Evolutionary conservation across 139 green algal genomes (phyloP).

Genomic region (Tetradesmus obliquus): DNA sequence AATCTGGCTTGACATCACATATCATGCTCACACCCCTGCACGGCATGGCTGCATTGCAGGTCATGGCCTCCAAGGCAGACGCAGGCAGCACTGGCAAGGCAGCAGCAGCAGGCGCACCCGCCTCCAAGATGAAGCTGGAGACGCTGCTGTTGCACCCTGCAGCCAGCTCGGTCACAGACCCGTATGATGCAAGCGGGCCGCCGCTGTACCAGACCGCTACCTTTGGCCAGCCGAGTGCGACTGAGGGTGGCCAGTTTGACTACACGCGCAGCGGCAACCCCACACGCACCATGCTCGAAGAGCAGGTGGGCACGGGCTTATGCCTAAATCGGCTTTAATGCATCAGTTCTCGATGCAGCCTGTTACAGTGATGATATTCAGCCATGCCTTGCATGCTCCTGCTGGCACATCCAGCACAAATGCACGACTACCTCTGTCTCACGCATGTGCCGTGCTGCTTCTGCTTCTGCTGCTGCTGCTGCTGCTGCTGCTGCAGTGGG

Average conservation of each 20-base stretch:
- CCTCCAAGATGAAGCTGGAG: constrained; percentile 13
- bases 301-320: constrained; percentile 18
- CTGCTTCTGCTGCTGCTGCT: neutral
- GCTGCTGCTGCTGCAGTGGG: constrained; percentile 71
- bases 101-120: neutral
- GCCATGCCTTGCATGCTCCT: neutral
- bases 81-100: neutral
- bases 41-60: neutral
- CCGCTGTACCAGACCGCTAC: constrained; percentile 98
- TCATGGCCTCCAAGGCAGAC: constrained; percentile 46
- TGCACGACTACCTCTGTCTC: neutral
- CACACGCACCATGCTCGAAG: constrained; percentile 84
- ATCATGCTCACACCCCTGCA: no score
- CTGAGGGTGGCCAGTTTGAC: constrained; percentile 91
- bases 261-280: constrained; percentile 98
- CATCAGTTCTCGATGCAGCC: neutral
- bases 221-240: constrained; percentile 85
- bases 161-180: constrained; percentile 66
- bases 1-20: no score
- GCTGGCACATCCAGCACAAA: neutral
- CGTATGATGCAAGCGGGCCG: constrained; percentile 81
- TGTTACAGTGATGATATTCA: neutral
- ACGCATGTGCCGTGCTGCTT: no score
- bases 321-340: no score
- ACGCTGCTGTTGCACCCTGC: constrained; percentile 66